Percentiles rank a stretch among this genome's conserved stretches.
phyloP scores from a whole-genome alignment of 257 asterid species.

The Paraleonurus japonicus region DNA sequence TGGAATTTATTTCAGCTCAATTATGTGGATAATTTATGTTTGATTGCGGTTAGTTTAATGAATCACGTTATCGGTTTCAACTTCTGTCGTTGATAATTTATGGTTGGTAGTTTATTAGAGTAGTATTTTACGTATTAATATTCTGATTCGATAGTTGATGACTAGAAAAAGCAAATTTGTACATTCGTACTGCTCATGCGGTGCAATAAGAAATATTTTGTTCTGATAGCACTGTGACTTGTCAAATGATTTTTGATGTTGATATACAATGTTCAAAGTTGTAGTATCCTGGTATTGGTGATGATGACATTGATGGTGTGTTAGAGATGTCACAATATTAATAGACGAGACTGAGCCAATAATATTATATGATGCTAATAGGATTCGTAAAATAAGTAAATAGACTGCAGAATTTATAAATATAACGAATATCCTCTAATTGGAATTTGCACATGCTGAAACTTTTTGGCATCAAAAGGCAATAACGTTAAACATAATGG shows the following conservation, averaged over 20 bases:
- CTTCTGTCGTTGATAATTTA: not conserved
- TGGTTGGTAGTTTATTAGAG: conserved; percentile 2
- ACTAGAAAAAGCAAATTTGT: not conserved
- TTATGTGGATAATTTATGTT: conserved; percentile 3
- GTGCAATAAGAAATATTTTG: not conserved
- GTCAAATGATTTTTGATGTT: not conserved
- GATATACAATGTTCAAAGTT: conserved; percentile 5
- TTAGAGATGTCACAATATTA: not conserved
- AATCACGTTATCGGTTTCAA: conserved; percentile 11
- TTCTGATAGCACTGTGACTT: not conserved
- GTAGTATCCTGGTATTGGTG: not conserved
- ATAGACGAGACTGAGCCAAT: not conserved
- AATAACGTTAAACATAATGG: not conserved
- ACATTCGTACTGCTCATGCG: not conserved
- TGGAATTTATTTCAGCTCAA: conserved; percentile 17
- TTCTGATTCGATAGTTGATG: not conserved
- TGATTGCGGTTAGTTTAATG: not conserved
- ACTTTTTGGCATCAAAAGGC: not conserved
- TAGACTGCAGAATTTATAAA: not conserved
- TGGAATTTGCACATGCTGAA: not conserved
- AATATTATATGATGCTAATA: not conserved
- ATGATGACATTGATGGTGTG: not conserved
- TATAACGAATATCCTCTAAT: not conserved
- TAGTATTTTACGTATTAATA: not conserved
- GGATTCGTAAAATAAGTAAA: not conserved